Conservation (phyloP, 1,139 yeast species). For the Geotrichum macrosporum region DNA sequence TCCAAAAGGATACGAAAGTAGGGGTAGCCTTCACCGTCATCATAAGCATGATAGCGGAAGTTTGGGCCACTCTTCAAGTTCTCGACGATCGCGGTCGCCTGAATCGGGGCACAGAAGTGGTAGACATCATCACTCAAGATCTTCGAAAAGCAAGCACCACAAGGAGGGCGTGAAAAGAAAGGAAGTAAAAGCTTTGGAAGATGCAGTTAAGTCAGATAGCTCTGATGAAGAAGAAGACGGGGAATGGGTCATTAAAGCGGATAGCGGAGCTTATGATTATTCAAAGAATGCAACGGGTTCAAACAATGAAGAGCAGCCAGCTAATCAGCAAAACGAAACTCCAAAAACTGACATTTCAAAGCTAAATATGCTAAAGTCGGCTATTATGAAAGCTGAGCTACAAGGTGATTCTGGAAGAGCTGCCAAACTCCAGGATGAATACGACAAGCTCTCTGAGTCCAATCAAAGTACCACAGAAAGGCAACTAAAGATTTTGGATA, state of each 20-base stretch:
- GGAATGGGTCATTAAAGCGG: slow-evolving; percentile 33
- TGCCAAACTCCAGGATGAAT: slow-evolving; percentile 34
- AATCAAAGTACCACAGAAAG: background rate
- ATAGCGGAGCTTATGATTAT: slow-evolving; percentile 22
- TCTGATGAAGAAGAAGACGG: slow-evolving; percentile 22
- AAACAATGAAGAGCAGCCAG: background rate
- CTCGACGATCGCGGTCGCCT: slow-evolving; percentile 5
- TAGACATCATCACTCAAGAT: slow-evolving; percentile 6
- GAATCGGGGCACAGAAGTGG: slow-evolving; percentile 16
- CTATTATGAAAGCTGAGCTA: slow-evolving; percentile 39
- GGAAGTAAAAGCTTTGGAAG: slow-evolving; percentile 4
- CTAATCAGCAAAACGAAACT: background rate
- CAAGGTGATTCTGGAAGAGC: slow-evolving; percentile 28
- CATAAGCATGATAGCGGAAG: slow-evolving; percentile 1
- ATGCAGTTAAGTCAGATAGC: slow-evolving; percentile 11
- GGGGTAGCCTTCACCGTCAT: slow-evolving; percentile 10
- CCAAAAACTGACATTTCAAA: slow-evolving; percentile 16
- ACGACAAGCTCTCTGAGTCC: slow-evolving; percentile 23
- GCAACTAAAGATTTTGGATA: slow-evolving; percentile 13
- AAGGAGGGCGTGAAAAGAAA: background rate
- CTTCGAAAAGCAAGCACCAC: background rate
- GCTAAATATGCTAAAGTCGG: slow-evolving; percentile 39
- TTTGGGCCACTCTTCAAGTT: slow-evolving; percentile 3
- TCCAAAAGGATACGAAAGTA: slow-evolving; percentile 19
- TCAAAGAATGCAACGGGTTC: background rate